phyloP scores from a whole-genome alignment of 768 basidiomycete genomes.

The Termitomyces sp. region DNA sequence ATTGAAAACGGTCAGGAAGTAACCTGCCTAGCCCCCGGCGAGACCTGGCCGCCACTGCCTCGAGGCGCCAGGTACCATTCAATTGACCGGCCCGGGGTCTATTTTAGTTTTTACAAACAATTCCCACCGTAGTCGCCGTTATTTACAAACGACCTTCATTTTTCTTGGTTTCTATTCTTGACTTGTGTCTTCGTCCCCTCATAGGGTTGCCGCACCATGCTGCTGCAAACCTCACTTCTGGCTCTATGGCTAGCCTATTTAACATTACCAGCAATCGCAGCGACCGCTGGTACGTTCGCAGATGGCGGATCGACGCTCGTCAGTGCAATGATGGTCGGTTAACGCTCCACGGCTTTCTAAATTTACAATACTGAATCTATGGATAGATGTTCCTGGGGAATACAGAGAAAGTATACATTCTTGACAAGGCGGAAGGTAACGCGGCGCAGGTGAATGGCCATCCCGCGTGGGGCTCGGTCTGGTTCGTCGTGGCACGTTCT shows the following conservation, averaged over 20 bases:
- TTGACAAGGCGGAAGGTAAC: slow-evolving; percentile 79
- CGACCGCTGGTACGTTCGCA: slow-evolving; percentile 27
- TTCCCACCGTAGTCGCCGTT: not conserved
- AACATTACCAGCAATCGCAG: slow-evolving; percentile 18
- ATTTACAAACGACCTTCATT: not conserved
- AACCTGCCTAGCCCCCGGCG: not conserved
- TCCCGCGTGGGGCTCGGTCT: slow-evolving; percentile 46
- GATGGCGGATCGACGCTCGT: slow-evolving; percentile 29
- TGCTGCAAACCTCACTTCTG: slow-evolving; percentile 15
- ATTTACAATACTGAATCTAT: not conserved
- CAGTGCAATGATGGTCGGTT: slow-evolving; percentile 34
- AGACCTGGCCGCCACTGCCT: not conserved
- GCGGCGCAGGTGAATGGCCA: slow-evolving; percentile 48
- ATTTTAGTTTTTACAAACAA: not conserved
- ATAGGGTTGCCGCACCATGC: slow-evolving; percentile 1
- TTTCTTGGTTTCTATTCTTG: not conserved
- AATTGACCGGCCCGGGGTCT: not conserved
- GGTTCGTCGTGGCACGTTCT: slow-evolving; percentile 5
- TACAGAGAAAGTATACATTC: slow-evolving; percentile 64
- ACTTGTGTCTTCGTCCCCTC: not conserved
- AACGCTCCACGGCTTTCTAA: not conserved
- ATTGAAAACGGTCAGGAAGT: not conserved
- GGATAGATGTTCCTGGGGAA: slow-evolving; percentile 63
- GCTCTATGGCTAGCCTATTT: slow-evolving; percentile 20
- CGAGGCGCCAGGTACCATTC: not conserved